Base-by-base conservation (phyloP, 805 yeast genomes). In the Monosporozyma siamensis region DNA sequence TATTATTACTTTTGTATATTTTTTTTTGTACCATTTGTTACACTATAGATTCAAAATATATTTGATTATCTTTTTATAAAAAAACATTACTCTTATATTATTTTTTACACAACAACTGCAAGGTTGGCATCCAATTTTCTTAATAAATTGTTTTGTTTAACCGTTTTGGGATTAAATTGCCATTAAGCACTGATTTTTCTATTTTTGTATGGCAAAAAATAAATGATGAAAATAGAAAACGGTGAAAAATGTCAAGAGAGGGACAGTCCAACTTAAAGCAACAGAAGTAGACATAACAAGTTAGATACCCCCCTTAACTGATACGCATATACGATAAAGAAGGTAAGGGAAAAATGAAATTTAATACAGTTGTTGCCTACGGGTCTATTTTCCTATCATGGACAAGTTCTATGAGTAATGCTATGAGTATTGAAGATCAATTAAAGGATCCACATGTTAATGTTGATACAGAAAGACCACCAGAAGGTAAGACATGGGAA, bases 401-500 rank as follows among this genome's bases (percentile, higher is more conserved):
- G 7, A 32, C 17, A 10, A 32, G 18, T 40, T 43, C 27, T 32
- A 43, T 29, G 17, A 29, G 9, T 18, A 11, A 10, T 12, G 35
- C 39, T 21, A 36, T 38, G 27, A 18, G 29, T n/a, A 32, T 36
- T 38, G 41, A 31, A 29, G 15, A 27, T 20, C n/a, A 54, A 53
- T 32, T 44, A 7, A 27, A 27, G 9, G 53, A 54, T 32, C 45
- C 56, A 1, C 49, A 53, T 8, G 50, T 59, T 4, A 60, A 62
- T 43, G 50, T 55, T 18, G 66, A 60, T 38, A 46, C 24, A 7
- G 75, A 73, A 44, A 44, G 48, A 26, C 69, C 68, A 22, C 87
- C 87, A 2, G 64, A 62, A 9, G 78, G 75, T 0, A 52, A 76
- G 29, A 63, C 75, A 14, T 85, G 95, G 95, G 86, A 82, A 54